Percentiles rank a stretch among this genome's conserved stretches.
Evolutionary conservation across 352 stramenopile genomes (phyloP).

Genomic region (Phytophthora chlamydospora): DNA sequence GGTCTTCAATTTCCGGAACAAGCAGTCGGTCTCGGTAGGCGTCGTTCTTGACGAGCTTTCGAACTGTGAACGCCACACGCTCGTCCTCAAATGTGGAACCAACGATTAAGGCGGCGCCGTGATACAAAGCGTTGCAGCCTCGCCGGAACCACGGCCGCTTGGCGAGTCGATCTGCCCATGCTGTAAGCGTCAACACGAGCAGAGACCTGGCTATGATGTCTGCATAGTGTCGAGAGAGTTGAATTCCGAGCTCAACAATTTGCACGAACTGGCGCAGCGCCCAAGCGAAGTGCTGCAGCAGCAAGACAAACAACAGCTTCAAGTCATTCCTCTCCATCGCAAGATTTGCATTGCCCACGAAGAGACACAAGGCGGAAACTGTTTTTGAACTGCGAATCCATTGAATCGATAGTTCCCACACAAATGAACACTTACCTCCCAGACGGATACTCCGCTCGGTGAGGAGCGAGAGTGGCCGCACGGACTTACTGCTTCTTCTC

Average conservation of each 20-base stretch:
- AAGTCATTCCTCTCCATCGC: conserved; percentile 23
- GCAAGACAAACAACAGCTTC: conserved; percentile 18
- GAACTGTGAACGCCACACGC: conserved; percentile 46
- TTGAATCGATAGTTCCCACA: conserved; percentile 14
- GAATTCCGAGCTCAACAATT: conserved; percentile 3
- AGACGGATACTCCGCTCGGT: neutral
- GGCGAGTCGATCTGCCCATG: conserved; percentile 5
- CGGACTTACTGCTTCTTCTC: conserved; percentile 70
- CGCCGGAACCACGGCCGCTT: conserved; percentile 31
- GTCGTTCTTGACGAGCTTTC: conserved; percentile 60
- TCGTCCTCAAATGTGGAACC: conserved; percentile 59
- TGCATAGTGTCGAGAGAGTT: conserved; percentile 4
- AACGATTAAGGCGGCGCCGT: conserved; percentile 43
- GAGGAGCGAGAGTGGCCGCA: neutral
- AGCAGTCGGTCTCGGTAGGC: conserved; percentile 68
- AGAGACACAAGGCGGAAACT: conserved; percentile 11
- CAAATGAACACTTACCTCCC: neutral
- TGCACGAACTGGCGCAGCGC: conserved; percentile 5
- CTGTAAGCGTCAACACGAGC: conserved; percentile 2
- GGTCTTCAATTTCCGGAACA: conserved; percentile 60
- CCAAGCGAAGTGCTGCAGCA: conserved; percentile 9
- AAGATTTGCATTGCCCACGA: conserved; percentile 19
- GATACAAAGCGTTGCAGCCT: conserved; percentile 26
- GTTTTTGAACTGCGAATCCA: conserved; percentile 7
- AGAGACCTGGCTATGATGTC: conserved; percentile 9